Evolutionary conservation across 1,284 basidiomycete genomes (phyloP).

Genomic region (Puccinia coronata): DNA sequence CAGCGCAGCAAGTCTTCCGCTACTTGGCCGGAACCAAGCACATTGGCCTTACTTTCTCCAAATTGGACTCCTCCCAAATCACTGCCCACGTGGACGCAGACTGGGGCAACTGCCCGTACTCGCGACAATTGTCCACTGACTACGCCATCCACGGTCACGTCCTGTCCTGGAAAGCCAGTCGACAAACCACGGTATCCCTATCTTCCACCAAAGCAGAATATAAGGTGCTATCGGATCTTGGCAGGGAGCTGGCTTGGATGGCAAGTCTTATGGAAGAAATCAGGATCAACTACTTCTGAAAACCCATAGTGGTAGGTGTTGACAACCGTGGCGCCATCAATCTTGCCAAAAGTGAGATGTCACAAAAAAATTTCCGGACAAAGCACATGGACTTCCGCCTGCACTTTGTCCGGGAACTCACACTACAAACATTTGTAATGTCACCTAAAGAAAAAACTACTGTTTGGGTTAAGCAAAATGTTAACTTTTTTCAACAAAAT

Average conservation of each 20-base stretch:
- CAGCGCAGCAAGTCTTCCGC: not conserved
- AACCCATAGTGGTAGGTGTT: conserved; percentile 18
- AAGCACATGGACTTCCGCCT: not conserved
- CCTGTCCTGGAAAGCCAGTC: not conserved
- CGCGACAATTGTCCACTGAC: not conserved
- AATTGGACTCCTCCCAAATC: not conserved
- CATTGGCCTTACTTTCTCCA: not conserved
- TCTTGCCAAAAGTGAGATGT: not conserved
- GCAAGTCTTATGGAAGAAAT: not conserved
- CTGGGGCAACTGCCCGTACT: not conserved
- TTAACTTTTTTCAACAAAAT: no score
- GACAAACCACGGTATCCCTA: not conserved
- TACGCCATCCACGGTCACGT: not conserved
- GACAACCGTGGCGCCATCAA: not conserved
- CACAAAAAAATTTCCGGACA: not conserved
- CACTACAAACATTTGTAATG: no score
- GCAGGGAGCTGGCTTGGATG: not conserved
- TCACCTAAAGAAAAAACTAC: no score
- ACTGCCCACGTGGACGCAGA: not conserved
- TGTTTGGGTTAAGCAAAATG: no score
- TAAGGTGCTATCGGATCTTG: not conserved
- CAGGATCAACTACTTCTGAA: not conserved
- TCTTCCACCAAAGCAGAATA: not conserved
- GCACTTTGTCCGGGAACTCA: not conserved
- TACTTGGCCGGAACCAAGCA: not conserved